A percentile compares a stretch with the other conserved stretches of the same genome.
Conservation (phyloP, 140 eudicot species). For the Erigeron philadelphicus region DNA sequence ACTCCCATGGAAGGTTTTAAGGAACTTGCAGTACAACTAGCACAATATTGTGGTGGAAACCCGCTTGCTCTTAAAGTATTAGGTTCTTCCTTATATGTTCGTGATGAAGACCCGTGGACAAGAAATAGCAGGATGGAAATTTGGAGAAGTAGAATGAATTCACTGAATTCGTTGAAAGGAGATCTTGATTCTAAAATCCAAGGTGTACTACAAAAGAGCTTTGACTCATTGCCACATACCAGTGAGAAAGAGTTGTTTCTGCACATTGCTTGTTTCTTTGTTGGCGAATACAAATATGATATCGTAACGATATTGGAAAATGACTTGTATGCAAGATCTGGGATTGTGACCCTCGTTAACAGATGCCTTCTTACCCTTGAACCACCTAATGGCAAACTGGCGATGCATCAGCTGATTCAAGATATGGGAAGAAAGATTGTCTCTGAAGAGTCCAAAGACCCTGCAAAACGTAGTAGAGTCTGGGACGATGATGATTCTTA, state of each 20-base stretch:
- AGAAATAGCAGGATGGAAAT: neutral
- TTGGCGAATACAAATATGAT: conserved; percentile 8
- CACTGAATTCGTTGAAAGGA: conserved; percentile 3
- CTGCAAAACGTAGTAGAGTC: conserved; percentile 4
- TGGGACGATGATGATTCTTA: neutral
- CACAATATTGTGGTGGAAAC: conserved; percentile 23
- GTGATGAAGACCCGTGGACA: neutral
- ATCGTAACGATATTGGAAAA: neutral
- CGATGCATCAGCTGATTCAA: conserved; percentile 17
- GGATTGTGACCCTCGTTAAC: conserved; percentile 17
- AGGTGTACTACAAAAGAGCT: conserved; percentile 18
- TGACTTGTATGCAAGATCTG: conserved; percentile 8
- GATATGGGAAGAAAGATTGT: conserved; percentile 3
- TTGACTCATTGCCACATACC: conserved; percentile 6
- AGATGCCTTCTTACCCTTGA: conserved; percentile 21
- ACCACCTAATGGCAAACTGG: neutral
- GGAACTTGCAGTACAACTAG: conserved; percentile 4
- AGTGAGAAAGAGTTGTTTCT: conserved; percentile 16
- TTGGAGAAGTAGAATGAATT: conserved; percentile 15
- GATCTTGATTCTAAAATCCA: neutral
- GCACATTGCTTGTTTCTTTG: conserved; percentile 28
- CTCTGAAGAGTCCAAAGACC: neutral
- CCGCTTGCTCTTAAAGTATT: conserved; percentile 25
- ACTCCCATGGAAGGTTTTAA: conserved; percentile 16
- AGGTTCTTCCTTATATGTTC: conserved; percentile 15